Base-by-base conservation (phyloP, 2,329 filamentous ascomycete genomes). In the Sclerotinia nivalis region DNA sequence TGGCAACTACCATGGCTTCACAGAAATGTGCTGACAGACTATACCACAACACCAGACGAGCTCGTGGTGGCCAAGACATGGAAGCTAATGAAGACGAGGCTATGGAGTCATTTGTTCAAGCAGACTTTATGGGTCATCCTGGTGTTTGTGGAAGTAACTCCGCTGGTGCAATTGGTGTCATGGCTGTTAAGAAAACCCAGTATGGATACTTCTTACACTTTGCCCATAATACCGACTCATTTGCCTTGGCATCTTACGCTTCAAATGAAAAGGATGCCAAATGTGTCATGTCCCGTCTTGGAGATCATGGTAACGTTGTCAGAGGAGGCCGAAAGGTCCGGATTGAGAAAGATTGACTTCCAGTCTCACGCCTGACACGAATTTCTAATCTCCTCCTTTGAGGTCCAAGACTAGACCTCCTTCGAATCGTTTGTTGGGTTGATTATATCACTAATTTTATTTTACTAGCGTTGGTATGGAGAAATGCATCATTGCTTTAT, bases 41-140 rank as follows among this genome's bases (percentile, higher is more conserved):
- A 37, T 97, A 93, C 78, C 87, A 90, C 73, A 87, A 85, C 74
- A 90, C 85, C 62, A 86, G 84, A 77, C 89, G 87, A 73, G 86
- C 82, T 2, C 81, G 80, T 64, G 86, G 83, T 22, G 93, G 93
- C 9, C 80, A 80, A 10, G 88, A 91, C 72, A 83, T 91, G 22
- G 80, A 85, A 15, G 90, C 91, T 20, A 88, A 88, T 22, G 92
- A 97, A 73, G 94, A 98, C 74, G 90, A 92, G 76, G 87, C 88
- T 8, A 86, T 98, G 79, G 85, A 88, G 74, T 87, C 86, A 0
- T 95, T 97, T 82, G 91, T 99, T 73, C 82, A 88, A 64, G 84
- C 90, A n/a, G 96, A 98, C 78, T 99, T 99, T 78, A 96, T 97
- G 89, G 87, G 89, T 58, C 96, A 97, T 78, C 92, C 93, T 0